Evolutionary conservation across 1,284 basidiomycete genomes (phyloP), one percentile per base, ranked within the genome.

Genomic region (Pseudomicrostroma phylloplanum): DNA sequence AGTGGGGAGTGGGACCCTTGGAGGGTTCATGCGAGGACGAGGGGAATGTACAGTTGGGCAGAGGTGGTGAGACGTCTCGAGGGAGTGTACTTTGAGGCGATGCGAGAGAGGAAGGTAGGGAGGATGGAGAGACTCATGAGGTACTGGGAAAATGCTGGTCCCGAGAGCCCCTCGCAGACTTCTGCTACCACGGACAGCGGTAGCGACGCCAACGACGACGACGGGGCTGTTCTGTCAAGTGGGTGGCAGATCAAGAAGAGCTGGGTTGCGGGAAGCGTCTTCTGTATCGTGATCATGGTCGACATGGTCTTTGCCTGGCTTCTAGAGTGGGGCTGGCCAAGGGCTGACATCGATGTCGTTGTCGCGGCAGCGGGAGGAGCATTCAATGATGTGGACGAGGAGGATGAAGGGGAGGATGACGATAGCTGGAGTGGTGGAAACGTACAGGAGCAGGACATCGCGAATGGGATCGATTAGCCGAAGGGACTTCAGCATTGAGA

Each of bases 1-100:
- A 48, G 43, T 12, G 17, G 17, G 6, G 17, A 48, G 3, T 48
- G 17, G 43, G 17, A 21, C 12, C 43, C 43, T 21, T 48, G 43
- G 57, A 7, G 4, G 6, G 3, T 19, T 25, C 25, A 26, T 51
- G 46, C 13, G 13, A 25, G 46, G 39, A 17, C 25, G 42, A 11
- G 46, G 6, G 40, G 19, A 8, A 92, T 97, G 81, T 99, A 99
- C 79, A 86, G 87, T 59, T 98, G 94, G 94, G 80, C 81, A 0
- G 83, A 88, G n/a, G 87, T 96, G 13, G 85, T 91, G 0, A 82
- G 82, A 55, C 84, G 93, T 12, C 92, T 91, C 0, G 91, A 96
- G 74, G 79, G 74, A 0, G 92, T 98, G 0, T 98, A 99, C 75
- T 79, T 83, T 1, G 81, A 84, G 1, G 89, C 89, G 11, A 80